Conservation (phyloP, 1,139 yeast genomes). For the Sugiyamaella sp. region DNA sequence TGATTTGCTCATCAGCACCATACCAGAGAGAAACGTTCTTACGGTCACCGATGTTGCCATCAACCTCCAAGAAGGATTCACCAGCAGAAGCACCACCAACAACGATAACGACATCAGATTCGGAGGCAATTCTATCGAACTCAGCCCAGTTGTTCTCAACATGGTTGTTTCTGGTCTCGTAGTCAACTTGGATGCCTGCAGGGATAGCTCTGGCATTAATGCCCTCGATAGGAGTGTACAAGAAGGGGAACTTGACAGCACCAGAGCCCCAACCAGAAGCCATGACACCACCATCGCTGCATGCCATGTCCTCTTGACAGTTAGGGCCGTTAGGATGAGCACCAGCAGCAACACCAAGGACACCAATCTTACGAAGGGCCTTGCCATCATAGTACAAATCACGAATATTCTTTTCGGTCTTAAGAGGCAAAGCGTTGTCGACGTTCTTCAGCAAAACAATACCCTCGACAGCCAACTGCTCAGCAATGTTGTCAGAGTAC, state of each 20-base stretch:
- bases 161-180: constrained; percentile 35
- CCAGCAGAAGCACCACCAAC: constrained; percentile 52
- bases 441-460: constrained; percentile 57
- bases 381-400: constrained; percentile 35
- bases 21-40: constrained; percentile 61
- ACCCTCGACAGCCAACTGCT: constrained; percentile 60
- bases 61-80: constrained; percentile 61
- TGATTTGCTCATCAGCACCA: constrained; percentile 59
- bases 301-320: constrained; percentile 39
- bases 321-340: constrained; percentile 45
- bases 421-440: constrained; percentile 55
- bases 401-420: constrained; percentile 43
- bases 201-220: constrained; percentile 31
- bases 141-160: constrained; percentile 43
- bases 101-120: constrained; percentile 56
- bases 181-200: constrained; percentile 29
- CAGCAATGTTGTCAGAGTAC: constrained; percentile 54
- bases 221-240: constrained; percentile 53
- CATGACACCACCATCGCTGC: constrained; percentile 35
- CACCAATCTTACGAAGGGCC: constrained; percentile 53
- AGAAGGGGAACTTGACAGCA: constrained; percentile 56
- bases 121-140: constrained; percentile 51
- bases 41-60: constrained; percentile 61
- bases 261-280: constrained; percentile 52
- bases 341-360: constrained; percentile 42